These are phyloP conservation scores for Piper longum DNA, from an alignment of 164 flowering plant species.

Conservation along the genomic window DNA sequence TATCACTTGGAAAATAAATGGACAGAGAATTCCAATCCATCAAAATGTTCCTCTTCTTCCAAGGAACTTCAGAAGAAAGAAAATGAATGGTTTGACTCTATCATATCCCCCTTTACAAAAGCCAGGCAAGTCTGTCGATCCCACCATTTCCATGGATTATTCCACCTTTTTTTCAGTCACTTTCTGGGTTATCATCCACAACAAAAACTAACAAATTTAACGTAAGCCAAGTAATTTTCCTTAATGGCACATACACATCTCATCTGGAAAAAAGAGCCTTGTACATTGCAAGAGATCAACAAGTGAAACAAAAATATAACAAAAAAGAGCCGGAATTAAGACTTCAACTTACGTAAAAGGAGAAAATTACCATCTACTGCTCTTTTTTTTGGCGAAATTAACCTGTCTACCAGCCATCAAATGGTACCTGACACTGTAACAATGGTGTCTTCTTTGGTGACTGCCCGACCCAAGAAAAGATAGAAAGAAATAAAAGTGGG, in stretches of 20 bases:
- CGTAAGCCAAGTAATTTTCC: no score
- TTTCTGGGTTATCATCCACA: background rate
- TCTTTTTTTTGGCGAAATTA: background rate
- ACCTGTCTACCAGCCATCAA: constrained; percentile 1
- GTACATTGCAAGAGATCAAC: background rate
- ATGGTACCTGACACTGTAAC: constrained; percentile 27
- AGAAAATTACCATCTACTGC: background rate
- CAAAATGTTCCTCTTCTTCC: background rate
- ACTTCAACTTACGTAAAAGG: no score
- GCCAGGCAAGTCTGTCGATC: background rate
- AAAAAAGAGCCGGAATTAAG: no score
- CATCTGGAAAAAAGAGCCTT: background rate
- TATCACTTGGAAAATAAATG: no score
- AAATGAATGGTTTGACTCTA: background rate
- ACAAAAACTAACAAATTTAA: no score
- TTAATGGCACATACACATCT: background rate
- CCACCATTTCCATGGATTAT: background rate
- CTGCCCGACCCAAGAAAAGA: constrained; percentile 26
- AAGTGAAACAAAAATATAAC: no score
- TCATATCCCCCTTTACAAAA: background rate
- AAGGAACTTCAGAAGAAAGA: background rate
- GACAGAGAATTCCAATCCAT: background rate
- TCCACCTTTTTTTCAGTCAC: background rate
- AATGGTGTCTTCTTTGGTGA: constrained; percentile 48
- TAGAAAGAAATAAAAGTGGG: constrained; percentile 14